These are phyloP conservation scores for Sanguinoderma infundibulare DNA, from an alignment of 1,284 basidiomycete species.

Conservation along the genomic window DNA sequence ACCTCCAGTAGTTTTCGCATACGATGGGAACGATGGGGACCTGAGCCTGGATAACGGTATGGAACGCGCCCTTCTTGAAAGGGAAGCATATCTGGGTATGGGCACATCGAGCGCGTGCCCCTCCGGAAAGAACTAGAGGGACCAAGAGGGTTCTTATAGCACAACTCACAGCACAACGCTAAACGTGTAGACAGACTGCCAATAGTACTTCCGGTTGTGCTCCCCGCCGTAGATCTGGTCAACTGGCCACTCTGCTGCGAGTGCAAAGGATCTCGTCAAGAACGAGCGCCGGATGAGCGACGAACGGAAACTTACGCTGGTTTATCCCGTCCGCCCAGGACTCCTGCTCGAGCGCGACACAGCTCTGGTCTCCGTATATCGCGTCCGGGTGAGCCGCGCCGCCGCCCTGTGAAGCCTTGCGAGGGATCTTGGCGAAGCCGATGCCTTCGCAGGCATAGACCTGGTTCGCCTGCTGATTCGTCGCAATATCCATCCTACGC, in stretches of 20 bases:
- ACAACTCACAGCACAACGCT: not conserved
- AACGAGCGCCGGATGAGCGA: too few species aligned
- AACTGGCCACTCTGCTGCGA: not conserved
- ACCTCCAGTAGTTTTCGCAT: constrained; percentile 90
- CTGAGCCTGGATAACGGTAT: constrained; percentile 89
- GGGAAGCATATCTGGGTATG: constrained; percentile 73
- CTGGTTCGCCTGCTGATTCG: constrained; percentile 1
- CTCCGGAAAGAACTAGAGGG: constrained; percentile 93
- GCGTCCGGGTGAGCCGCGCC: not conserved
- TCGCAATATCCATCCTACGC: not conserved
- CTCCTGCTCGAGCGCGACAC: not conserved
- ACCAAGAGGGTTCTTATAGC: constrained; percentile 37
- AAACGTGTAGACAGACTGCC: not conserved
- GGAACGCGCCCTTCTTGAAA: constrained; percentile 99
- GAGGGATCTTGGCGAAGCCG: not conserved
- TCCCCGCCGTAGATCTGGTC: not conserved
- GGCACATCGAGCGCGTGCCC: constrained; percentile 84
- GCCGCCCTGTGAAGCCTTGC: not conserved
- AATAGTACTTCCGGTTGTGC: not conserved
- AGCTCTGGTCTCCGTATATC: not conserved
- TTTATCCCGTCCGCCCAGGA: not conserved
- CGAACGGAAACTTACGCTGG: not conserved
- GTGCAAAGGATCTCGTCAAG: not conserved
- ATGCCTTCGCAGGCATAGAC: not conserved
- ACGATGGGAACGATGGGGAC: constrained; percentile 92